A percentile compares a stretch with the other conserved stretches of the same genome.
Evolutionary conservation across 306 rosid species (phyloP).

Genomic region (Glycine latifolia): DNA sequence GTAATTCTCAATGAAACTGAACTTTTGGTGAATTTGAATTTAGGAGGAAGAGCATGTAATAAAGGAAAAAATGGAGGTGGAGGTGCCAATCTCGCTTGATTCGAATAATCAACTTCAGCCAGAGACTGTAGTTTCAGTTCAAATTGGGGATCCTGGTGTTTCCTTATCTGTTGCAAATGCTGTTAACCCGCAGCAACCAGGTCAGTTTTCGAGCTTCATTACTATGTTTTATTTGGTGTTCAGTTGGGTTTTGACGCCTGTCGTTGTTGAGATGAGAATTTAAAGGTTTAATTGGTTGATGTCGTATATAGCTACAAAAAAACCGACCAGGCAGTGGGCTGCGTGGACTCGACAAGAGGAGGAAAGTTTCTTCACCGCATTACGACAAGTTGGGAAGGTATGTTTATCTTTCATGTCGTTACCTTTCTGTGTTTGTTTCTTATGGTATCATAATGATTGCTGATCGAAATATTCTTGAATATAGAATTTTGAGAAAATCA

Average conservation of each 20-base stretch:
- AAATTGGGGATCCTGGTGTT: constrained; percentile 62
- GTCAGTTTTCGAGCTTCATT: constrained; percentile 43
- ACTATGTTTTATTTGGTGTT: not conserved
- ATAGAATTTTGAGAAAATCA: constrained; percentile 97
- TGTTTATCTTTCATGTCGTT: constrained; percentile 21
- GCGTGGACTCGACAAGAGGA: constrained; percentile 99
- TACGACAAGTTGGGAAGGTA: constrained; percentile 97
- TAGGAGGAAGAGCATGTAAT: constrained; percentile 40
- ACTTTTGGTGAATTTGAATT: constrained; percentile 40
- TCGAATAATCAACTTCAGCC: constrained; percentile 56
- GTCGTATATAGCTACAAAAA: constrained; percentile 64
- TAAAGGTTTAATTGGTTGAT: constrained; percentile 29
- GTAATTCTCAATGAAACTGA: constrained; percentile 38
- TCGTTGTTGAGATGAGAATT: constrained; percentile 41
- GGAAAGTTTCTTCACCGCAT: constrained; percentile 95
- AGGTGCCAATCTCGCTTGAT: constrained; percentile 51
- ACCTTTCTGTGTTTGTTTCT: constrained; percentile 33
- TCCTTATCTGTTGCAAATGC: constrained; percentile 55
- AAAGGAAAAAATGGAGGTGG: constrained; percentile 62
- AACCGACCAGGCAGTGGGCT: constrained; percentile 98
- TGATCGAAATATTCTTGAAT: constrained; percentile 51
- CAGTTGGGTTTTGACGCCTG: constrained; percentile 29
- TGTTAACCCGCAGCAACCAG: constrained; percentile 62
- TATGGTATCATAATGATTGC: constrained; percentile 25
- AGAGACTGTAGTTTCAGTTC: constrained; percentile 54